These are phyloP conservation scores for Brettanomyces custersianus DNA, from an alignment of 805 yeast genomes.

Conservation along the genomic window DNA sequence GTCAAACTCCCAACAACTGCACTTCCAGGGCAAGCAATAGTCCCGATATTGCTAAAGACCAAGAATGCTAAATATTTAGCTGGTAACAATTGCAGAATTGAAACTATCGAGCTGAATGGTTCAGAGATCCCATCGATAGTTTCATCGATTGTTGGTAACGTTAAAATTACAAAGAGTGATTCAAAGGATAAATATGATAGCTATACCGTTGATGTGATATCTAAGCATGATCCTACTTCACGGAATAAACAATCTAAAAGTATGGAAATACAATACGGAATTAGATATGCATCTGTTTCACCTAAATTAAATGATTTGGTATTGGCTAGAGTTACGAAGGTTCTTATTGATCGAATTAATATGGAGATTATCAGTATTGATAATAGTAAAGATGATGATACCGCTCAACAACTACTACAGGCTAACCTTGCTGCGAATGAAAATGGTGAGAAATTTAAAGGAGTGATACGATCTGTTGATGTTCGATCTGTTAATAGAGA, in stretches of 20 bases:
- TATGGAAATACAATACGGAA: background rate
- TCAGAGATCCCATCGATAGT: constrained; percentile 32
- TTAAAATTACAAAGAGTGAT: constrained; percentile 23
- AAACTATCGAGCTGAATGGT: constrained; percentile 33
- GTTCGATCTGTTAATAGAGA: constrained; percentile 88
- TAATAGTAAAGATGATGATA: background rate
- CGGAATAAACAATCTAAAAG: background rate
- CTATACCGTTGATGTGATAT: constrained; percentile 11
- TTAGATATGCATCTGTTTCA: constrained; percentile 29
- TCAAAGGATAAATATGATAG: constrained; percentile 4
- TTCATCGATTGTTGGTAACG: constrained; percentile 58
- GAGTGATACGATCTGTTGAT: constrained; percentile 79
- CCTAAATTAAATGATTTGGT: constrained; percentile 86
- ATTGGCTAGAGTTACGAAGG: constrained; percentile 60
- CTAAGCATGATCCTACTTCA: constrained; percentile 16
- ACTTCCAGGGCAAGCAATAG: constrained; percentile 77
- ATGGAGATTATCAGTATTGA: constrained; percentile 55
- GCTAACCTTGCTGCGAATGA: constrained; percentile 48
- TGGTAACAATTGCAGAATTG: constrained; percentile 57
- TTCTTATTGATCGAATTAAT: constrained; percentile 60
- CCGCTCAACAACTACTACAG: constrained; percentile 6
- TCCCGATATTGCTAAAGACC: constrained; percentile 35
- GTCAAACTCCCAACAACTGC: constrained; percentile 43
- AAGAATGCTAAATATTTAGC: constrained; percentile 34
- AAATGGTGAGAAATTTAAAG: constrained; percentile 83